phyloP scores from a whole-genome alignment of 2,329 filamentous ascomycete genomes.

The Pseudomassariella vexata region DNA sequence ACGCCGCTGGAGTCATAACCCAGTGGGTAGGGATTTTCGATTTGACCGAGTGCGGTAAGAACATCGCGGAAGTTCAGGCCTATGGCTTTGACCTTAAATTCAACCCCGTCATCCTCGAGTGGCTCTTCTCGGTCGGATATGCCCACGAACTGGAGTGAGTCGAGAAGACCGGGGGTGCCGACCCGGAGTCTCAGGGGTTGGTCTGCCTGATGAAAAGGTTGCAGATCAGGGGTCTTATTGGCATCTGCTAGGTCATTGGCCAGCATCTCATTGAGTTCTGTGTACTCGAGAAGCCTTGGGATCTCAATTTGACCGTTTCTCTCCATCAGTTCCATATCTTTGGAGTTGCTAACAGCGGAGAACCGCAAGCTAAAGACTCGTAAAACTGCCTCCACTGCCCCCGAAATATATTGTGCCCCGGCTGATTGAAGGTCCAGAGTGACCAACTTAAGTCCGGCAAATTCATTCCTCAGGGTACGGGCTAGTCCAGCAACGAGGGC shows the following conservation, averaged over 20 bases:
- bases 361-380: too few relatives aligned
- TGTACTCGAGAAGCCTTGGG: neutral
- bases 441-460: neutral
- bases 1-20: slow-evolving; percentile 5
- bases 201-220: neutral
- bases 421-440: neutral
- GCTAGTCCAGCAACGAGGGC: neutral
- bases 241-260: neutral
- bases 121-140: too few relatives aligned
- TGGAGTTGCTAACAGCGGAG: too few relatives aligned
- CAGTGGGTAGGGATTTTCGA: slow-evolving; percentile 1
- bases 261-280: neutral
- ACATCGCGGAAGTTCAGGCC: slow-evolving; percentile 9
- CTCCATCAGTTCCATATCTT: neutral
- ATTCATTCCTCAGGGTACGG: neutral
- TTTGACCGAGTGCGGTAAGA: slow-evolving; percentile 2
- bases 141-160: neutral
- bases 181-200: neutral
- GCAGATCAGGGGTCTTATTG: neutral
- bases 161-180: neutral
- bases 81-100: slow-evolving; percentile 8
- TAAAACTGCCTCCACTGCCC: neutral
- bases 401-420: neutral
- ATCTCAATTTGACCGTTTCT: neutral
- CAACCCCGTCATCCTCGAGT: neutral